phyloP scores from a whole-genome alignment of 177 flowering plant species.

The Telopea speciosissima region DNA sequence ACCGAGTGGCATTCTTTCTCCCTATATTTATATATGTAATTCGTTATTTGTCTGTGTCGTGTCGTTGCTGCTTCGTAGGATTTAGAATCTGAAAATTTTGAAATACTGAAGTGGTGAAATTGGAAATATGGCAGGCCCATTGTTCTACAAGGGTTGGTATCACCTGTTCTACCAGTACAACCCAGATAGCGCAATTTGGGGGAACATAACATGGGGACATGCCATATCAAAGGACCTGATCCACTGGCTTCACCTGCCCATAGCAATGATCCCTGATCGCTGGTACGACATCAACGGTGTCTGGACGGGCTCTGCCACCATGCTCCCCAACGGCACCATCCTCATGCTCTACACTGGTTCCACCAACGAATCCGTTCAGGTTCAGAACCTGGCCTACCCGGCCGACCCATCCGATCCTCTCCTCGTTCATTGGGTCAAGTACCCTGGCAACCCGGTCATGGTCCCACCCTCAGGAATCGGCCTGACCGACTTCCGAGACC shows the following conservation, averaged over 20 bases:
- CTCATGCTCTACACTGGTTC: conserved; percentile 86
- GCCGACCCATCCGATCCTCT: conserved; percentile 75
- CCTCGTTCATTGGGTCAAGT: conserved; percentile 74
- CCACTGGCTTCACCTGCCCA: conserved; percentile 76
- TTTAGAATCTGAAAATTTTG: too few relatives aligned
- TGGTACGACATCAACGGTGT: conserved; percentile 85
- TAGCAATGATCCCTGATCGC: conserved; percentile 71
- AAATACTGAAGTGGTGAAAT: background rate
- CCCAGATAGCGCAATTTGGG: conserved; percentile 84
- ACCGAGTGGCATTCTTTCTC: too few relatives aligned
- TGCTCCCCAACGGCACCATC: conserved; percentile 60
- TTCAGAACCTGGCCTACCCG: conserved; percentile 79
- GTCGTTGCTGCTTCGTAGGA: too few relatives aligned
- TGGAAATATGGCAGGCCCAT: conserved; percentile 49
- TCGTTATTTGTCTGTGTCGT: too few relatives aligned
- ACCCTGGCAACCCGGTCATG: conserved; percentile 66
- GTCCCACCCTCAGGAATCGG: conserved; percentile 70
- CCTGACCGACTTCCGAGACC: conserved; percentile 70
- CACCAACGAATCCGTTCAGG: conserved; percentile 59
- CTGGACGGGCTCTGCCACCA: conserved; percentile 92
- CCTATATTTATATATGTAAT: too few relatives aligned
- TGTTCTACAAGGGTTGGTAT: conserved; percentile 90
- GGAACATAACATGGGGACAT: conserved; percentile 91
- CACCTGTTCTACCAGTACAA: conserved; percentile 93
- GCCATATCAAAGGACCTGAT: conserved; percentile 75